Evolutionary conservation across 2,329 filamentous ascomycete genomes (phyloP), one percentile per base, ranked within the genome.

Genomic region (Ophiostoma montium): DNA sequence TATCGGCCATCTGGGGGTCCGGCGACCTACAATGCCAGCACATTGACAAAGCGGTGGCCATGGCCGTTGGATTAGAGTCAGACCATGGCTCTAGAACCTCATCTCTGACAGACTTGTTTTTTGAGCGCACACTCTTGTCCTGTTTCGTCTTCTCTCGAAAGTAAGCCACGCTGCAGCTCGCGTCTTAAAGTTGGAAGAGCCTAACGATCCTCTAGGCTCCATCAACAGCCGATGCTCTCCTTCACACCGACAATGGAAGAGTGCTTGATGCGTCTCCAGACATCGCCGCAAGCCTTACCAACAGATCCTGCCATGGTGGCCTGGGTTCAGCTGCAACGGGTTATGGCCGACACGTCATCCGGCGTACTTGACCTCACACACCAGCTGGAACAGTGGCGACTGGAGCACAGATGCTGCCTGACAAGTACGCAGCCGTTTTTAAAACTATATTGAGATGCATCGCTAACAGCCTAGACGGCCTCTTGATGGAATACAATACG

Each of bases 401-500:
- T 46, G 8, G 35, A 48, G 18, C 23, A 49, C 16, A n/a, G 46
- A 13, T 38, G 41, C 1, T 50, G 41, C 46, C 44, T 55, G 46
- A 53, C 50, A 7, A 52, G 51, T 54, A 18, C 13, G 50, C 42
- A 23, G 9, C 12, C n/a, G 3, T 11, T 3, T 16, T 2, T 33
- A 12, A 12, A 32, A 21, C 27, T 35, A 35, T 44, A 18, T 3
- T 9, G 12, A 6, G n/a, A 23, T 32, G n/a, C n/a, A n/a, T 3
- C 12, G 4, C 35, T 38, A 38, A 38, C 35, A 10, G 16, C 27
- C 6, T 18, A 54, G 53, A 54, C 35, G 35, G 47, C 35, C 49
- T 54, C 2, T 41, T 55, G 16, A 52, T 53, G 11, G 49, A 53
- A 23, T 52, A 55, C 46, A n/a, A 53, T 27, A 49, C 49, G 5